Base-by-base conservation (phyloP, 768 basidiomycete genomes). In the Kwoniella sp. region DNA sequence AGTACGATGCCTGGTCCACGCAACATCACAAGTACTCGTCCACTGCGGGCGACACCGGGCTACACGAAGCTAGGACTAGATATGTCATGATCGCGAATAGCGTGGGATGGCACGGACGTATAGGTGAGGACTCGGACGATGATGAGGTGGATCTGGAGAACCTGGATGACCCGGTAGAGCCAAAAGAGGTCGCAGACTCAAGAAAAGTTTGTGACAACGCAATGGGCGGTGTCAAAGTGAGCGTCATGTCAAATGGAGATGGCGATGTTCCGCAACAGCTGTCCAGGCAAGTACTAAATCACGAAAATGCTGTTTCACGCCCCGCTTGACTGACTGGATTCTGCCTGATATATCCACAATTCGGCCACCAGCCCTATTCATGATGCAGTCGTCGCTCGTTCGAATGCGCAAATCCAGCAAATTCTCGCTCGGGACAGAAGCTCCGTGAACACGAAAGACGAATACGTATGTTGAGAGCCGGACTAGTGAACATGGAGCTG, bases 371-470 rank as follows among this genome's bases (percentile, higher is more conserved):
- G 40, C 48, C 68, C 73, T 2, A 47, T 87, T 40, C 90, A 92
- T 68, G 85, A 84, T 1, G 80, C 87, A 17, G 90, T 88, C 17
- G 81, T 91, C 25, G 79, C 82, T 5, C 85, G 87, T 52, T 82
- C 90, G 65, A 70, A 81, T n/a, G 59, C 77, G 51, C 81, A 80
- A 2, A 72, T 91, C 51, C 72, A 79, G 51, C 73, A 73, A 6
- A 81, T 86, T 44, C 71, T 79, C 1, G 70, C 83, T 36, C 78
- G 85, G 0, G 78, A 80, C 13, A 24, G 47, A 17, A 68, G 78
- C 22, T 82, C 88, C 59, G 68, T 92, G 56, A 83, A 94, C 77
- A 82, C 79, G 37, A 77, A 80, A 37, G 91, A 94, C 64, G 86
- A 88, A 82, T 89, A 85, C 82, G 92, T 93, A 78, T 78, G 88